phyloP scores from a whole-genome alignment of 2,329 filamentous ascomycete species.

The Verticillium albo-atrum region DNA sequence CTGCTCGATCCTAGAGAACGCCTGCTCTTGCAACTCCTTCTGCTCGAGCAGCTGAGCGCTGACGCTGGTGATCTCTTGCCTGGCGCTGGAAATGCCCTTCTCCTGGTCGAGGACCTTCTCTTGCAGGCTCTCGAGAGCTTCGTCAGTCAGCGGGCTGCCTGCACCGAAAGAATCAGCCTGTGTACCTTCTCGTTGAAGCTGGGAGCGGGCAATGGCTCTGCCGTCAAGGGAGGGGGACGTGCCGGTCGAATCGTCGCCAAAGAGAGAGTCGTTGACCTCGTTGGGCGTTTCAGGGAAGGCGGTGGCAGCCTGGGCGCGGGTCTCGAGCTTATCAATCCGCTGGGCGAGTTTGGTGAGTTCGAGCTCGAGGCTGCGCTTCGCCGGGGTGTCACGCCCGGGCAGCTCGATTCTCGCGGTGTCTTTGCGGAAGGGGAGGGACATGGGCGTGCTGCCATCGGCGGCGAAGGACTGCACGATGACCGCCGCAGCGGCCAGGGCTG shows the following conservation, averaged over 20 bases:
- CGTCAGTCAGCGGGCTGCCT: conserved; percentile 60
- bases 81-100: conserved; percentile 83
- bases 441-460: conserved; percentile 32
- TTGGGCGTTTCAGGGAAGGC: conserved; percentile 77
- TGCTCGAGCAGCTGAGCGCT: conserved; percentile 83
- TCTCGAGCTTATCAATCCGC: conserved; percentile 79
- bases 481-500: conserved; percentile 48
- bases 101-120: conserved; percentile 93
- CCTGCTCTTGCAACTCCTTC: conserved; percentile 77
- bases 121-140: conserved; percentile 78
- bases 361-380: conserved; percentile 74
- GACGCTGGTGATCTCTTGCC: conserved; percentile 78
- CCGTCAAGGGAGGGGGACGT: conserved; percentile 39
- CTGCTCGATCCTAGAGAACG: conserved; percentile 77
- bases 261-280: conserved; percentile 64
- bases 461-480: conserved; percentile 51
- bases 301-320: conserved; percentile 60
- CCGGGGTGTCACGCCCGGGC: conserved; percentile 69
- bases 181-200: conserved; percentile 15
- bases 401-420: conserved; percentile 55
- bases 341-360: conserved; percentile 76
- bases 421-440: conserved; percentile 33
- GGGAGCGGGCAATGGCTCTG: conserved; percentile 14
- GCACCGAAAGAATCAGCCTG: conserved; percentile 9
- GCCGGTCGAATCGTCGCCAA: conserved; percentile 52